These are phyloP conservation scores for Dillenia turbinata DNA, from an alignment of 164 flowering plant species.

Conservation along the genomic window DNA sequence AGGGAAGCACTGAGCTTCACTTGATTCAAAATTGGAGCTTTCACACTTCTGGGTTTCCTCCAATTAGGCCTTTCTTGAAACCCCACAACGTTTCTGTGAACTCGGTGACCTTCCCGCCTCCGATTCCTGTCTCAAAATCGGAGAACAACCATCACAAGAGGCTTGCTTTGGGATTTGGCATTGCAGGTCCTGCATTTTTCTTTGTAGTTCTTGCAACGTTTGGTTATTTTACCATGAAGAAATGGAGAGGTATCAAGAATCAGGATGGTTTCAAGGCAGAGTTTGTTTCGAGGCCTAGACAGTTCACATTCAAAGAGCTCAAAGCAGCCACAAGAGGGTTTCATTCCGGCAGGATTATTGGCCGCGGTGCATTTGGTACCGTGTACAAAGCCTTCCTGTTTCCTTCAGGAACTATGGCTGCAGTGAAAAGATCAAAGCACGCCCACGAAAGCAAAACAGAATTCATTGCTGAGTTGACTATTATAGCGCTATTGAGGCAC, in stretches of 20 bases:
- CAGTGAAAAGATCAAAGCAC: conserved; percentile 68
- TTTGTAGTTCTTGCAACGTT: conserved; percentile 34
- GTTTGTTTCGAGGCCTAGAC: conserved; percentile 55
- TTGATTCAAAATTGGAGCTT: conserved; percentile 65
- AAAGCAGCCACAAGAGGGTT: conserved; percentile 57
- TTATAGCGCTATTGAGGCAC: conserved; percentile 83
- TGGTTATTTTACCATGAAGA: conserved; percentile 53
- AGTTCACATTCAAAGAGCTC: conserved; percentile 60
- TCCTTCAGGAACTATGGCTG: conserved; percentile 32
- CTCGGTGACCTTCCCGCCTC: conserved; percentile 29
- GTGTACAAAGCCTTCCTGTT: conserved; percentile 54
- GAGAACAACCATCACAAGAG: conserved; percentile 22
- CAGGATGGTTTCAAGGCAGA: conserved; percentile 43
- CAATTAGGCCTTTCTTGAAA: conserved; percentile 20
- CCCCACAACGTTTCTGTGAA: conserved; percentile 67
- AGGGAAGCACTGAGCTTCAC: conserved; percentile 86
- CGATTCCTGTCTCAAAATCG: conserved; percentile 22
- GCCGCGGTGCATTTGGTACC: conserved; percentile 62
- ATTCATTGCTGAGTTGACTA: conserved; percentile 67
- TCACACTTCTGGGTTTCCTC: conserved; percentile 40
- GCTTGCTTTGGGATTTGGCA: conserved; percentile 57
- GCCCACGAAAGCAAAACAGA: conserved; percentile 70
- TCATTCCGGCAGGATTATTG: conserved; percentile 46
- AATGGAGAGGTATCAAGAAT: conserved; percentile 28
- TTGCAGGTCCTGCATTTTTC: conserved; percentile 50